Base-by-base conservation (phyloP, 345 rosid species). In the Cardamine occulta region DNA sequence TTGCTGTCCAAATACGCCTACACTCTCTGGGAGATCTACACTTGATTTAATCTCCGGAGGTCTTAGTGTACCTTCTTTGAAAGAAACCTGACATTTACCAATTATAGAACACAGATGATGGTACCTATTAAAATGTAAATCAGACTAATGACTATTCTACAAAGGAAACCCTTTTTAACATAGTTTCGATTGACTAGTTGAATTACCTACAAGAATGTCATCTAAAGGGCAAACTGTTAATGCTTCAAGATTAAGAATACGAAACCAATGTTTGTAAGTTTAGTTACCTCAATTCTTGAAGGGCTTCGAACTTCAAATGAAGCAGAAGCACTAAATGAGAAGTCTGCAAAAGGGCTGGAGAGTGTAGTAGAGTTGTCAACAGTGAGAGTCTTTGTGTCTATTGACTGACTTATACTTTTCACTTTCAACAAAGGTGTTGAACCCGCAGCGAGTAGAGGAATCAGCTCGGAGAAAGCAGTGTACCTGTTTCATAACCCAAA, bases 401-500 rank as follows among this genome's bases (percentile, higher is more conserved):
- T 86, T 19, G 82, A 61, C 80, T 91, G 98, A 57, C 68, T 72
- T 68, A 94, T 94, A 59, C 73, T 86, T 70, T 90, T 83, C 56
- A 91, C 84, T 82, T 94, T 94, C 74, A 94, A 45, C 21, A 94
- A 81, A 3, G 98, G 97, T 51, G 83, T 82, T 17, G 88, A 53
- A 37, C 96, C 89, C 5, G 70, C 85, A n/a, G 97, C 97, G 65
- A 94, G 81, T 28, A 94, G 90, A 5, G 98, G 97, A 84, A 94
- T 76, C 76, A 94, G 73, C 91, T 94, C 97, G 3, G 98, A 94
- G 80, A 82, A 90, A 29, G 97, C 95, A 34, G 97, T 94, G 75
- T 94, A 94, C 84, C 98, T 94, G 70, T 77, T 39, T 61, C 53
- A 74, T 34, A 39, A 23, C 40, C 75, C 40, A 61, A 44, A 4